Evolutionary conservation across 1,284 basidiomycete genomes (phyloP), one percentile per base, ranked within the genome.

Genomic region (Chondrostereum purpureum): DNA sequence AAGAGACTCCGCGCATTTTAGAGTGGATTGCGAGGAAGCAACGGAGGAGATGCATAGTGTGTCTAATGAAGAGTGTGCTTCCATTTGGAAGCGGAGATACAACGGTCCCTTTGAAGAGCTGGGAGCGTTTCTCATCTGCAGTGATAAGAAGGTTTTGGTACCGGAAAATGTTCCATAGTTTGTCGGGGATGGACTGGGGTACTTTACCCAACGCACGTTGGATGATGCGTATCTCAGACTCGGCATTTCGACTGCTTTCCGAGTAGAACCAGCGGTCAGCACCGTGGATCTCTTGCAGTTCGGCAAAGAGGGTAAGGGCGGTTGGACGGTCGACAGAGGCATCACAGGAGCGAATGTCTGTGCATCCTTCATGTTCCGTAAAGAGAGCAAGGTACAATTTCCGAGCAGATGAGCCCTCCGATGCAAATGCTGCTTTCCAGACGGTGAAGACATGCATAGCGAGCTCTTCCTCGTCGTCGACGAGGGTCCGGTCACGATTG

Each of bases 401-500:
- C n/a, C 19, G 17, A 5, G 38, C 38, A 13, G 38, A 39, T 5
- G 38, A 39, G 4, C 5, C 5, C 18, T 17, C 19, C 5, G 38
- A 19, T 39, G 4, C 19, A 21, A 39, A 39, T 13, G 17, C 38
- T 13, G n/a, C 12, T 20, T 39, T 39, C 38, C 38, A 39, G 19
- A 39, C 5, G 19, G n/a, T 21, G 19, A 39, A 39, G n/a, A 21
- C 22, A 6, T 18, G 38, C n/a, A 5, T 13, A 13, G 38, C 19
- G 19, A 39, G 38, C n/a, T 17, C 22, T 6, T 39, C 16, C 22
- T 39, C 38, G 19, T 39, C 19, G 19, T 39, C 38, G 4, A 39
- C 38, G n/a, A 39, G 17, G n/a, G 38, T 39, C n/a, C 38, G 38
- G 19, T 39, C 38, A 4, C 38, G n/a, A 39, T 39, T 39, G 19